Base-by-base conservation (phyloP, 345 rosid species). In the Aurinia saxatilis region DNA sequence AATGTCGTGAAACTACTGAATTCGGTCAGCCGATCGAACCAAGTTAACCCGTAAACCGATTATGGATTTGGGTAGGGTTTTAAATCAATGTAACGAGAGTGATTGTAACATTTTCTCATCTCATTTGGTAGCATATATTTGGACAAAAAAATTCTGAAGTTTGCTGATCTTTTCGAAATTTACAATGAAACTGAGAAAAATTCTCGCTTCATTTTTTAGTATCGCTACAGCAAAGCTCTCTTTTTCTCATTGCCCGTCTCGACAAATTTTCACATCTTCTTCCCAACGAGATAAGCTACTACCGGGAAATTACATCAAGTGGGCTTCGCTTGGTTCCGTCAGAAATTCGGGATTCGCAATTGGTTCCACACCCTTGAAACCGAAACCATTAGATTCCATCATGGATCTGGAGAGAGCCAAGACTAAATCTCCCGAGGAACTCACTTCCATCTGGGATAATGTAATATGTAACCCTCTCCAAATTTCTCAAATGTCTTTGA, bases 381-480 rank as follows among this genome's bases (percentile, higher is more conserved):
- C 68, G 5, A 93, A 93, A 72, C 84, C 97, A 1, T 79, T 93
- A 78, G 86, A 90, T 66, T 84, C 97, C 29, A 84, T 89, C 63
- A 79, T 93, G 85, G 99, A 90, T 78, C 56, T 87, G 15, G 81
- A 70, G 49, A 80, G 90, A 73, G 86, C 88, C 23, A 84, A 81
- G 76, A 55, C 51, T 9, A 75, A 82, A 47, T 84, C 96, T 0
- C 60, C 96, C 0, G 89, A 87, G 67, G 97, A 84, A 36, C 95
- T 93, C 57, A 80, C 87, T 63, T 81, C 96, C 1, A 74, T 79
- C 61, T 90, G 97, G 97, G 95, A 90, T n/a, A n/a, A n/a, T n/a
- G n/a, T n/a, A n/a, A n/a, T n/a, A n/a, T n/a, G n/a, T n/a, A n/a
- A n/a, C n/a, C n/a, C n/a, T n/a, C n/a, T n/a, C n/a, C n/a, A n/a